Base-by-base conservation (phyloP, 495 filamentous ascomycete genomes). In the Alectoria sarmentosa region DNA sequence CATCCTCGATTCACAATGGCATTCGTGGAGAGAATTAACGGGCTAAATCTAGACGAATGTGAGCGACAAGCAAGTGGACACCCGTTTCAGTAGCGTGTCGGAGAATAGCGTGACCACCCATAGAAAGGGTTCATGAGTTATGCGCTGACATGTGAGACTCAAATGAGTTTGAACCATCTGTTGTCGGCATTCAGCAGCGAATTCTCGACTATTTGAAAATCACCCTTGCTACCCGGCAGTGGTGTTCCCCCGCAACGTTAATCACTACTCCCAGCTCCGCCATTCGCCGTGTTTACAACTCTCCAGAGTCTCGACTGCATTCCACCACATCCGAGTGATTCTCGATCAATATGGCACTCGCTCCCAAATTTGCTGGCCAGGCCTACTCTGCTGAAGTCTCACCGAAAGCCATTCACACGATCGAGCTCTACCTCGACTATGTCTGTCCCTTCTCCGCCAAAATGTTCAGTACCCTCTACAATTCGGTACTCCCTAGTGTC, bases 351-450 rank as follows among this genome's bases (percentile, higher is more conserved):
- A 93, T 94, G 90, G 85, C 90, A 23, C 79, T 93, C 61, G 82
- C 88, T 58, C 90, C 90, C 38, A 89, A 88, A 73, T 91, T 90
- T 76, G 83, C 81, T 5, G 90, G 86, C 65, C 86, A 90, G 65
- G 85, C 82, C 73, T 81, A 88, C 57, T 71, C 79, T 37, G 71
- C 74, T 41, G 73, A 73, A 38, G 69, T 76, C 46, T 68, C 72
- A 19, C 71, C 79, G 10, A 75, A 80, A 48, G 75, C 83, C 0
- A 73, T 85, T 7, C 88, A 92, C 78, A 93, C 41, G 41, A 75
- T 93, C 34, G 90, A 93, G 74, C 67, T 93, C 26, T 93, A 88
- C 71, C 87, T 93, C 71, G 90, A 95, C 78, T 96, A 93, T 77
- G 88, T 90, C 67, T 95, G 90, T 72, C 89, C 90, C 36, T 86